Conservation (phyloP, 306 rosid genomes). For the Alnus glutinosa region DNA sequence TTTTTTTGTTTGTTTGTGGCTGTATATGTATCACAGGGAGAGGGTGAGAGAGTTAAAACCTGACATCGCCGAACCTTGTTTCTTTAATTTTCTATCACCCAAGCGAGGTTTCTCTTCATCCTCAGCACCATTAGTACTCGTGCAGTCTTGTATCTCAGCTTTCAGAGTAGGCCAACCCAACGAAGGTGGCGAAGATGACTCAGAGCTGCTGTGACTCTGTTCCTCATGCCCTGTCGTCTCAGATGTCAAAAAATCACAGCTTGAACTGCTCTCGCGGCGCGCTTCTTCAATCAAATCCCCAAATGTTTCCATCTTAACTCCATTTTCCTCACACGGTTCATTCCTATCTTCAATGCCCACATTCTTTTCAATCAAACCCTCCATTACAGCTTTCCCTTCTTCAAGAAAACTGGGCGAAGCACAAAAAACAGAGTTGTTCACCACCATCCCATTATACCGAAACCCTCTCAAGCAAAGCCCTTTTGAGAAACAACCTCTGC, state of each 20-base stretch:
- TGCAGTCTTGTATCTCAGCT: slow-evolving; percentile 39
- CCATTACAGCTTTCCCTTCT: slow-evolving; percentile 47
- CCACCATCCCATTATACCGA: slow-evolving; percentile 50
- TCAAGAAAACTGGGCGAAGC: slow-evolving; percentile 42
- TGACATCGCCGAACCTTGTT: slow-evolving; percentile 50
- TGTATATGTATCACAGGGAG: not conserved
- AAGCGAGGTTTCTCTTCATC: slow-evolving; percentile 38
- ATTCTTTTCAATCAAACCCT: slow-evolving; percentile 43
- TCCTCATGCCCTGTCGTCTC: slow-evolving; percentile 76
- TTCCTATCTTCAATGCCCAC: slow-evolving; percentile 31
- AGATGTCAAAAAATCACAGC: slow-evolving; percentile 75
- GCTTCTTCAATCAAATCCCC: slow-evolving; percentile 55
- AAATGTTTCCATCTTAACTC: slow-evolving; percentile 39
- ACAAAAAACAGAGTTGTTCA: slow-evolving; percentile 50
- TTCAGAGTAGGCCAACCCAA: slow-evolving; percentile 63
- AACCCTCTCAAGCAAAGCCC: slow-evolving; percentile 56
- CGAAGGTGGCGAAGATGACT: slow-evolving; percentile 65
- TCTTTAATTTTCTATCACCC: slow-evolving; percentile 50
- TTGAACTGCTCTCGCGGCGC: slow-evolving; percentile 72
- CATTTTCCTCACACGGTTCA: slow-evolving; percentile 30
- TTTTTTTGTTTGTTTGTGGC: not conserved
- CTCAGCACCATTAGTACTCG: slow-evolving; percentile 31
- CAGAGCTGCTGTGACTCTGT: slow-evolving; percentile 76
- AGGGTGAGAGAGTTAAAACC: slow-evolving; percentile 42
- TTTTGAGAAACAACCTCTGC: slow-evolving; percentile 43